Evolutionary conservation across 768 basidiomycete species (phyloP).

Genomic region (Mycena epipterygia): DNA sequence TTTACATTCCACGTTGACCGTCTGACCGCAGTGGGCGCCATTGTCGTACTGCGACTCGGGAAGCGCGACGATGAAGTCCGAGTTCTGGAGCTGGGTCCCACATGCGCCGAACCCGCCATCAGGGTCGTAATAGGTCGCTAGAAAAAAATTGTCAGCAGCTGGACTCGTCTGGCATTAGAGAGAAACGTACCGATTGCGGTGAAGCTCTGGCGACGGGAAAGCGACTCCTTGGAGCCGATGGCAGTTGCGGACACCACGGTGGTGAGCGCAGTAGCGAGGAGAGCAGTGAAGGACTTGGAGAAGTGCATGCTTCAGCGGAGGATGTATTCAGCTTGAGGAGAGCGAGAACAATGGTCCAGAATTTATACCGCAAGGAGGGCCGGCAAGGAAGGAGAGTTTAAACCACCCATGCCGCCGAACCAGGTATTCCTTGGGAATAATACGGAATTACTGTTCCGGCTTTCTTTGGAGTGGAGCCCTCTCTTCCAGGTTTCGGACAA

Average conservation of each 20-base stretch:
- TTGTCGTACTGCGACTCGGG: background rate
- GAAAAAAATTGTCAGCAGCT: no score
- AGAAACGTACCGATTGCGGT: no score
- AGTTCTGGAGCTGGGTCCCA: slow-evolving; percentile 9
- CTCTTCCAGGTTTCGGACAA: no score
- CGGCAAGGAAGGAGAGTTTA: background rate
- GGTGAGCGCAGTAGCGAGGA: background rate
- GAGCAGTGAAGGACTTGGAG: background rate
- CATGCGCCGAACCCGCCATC: no score
- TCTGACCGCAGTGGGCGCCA: slow-evolving; percentile 20
- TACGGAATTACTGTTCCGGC: no score
- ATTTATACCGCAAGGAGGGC: background rate
- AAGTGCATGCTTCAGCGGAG: background rate
- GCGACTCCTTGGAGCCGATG: no score
- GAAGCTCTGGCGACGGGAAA: no score
- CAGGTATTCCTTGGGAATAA: no score
- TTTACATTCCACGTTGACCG: slow-evolving; percentile 16
- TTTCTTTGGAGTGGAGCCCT: no score
- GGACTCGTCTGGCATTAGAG: no score
- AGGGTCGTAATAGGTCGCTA: slow-evolving; percentile 30
- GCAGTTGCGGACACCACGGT: background rate
- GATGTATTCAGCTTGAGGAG: background rate
- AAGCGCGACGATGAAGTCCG: slow-evolving; percentile 19
- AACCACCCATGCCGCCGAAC: no score
- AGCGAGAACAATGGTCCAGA: background rate